These are phyloP conservation scores for Aspergillus aculeatus DNA, from an alignment of 2,329 filamentous ascomycete genomes.

Conservation along the genomic window DNA sequence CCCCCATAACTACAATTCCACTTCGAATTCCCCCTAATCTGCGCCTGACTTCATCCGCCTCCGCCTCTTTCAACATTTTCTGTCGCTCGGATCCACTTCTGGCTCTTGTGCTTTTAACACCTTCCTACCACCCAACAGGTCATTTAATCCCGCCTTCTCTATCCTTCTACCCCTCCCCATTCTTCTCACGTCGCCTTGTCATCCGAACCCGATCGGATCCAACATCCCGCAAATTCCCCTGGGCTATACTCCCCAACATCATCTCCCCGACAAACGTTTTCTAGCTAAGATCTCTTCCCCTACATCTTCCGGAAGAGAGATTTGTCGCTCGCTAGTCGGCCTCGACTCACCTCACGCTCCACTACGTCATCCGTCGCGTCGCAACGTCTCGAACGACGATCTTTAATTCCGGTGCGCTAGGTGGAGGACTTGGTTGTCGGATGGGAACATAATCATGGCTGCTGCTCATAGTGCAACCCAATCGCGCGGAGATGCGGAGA, in stretches of 20 bases:
- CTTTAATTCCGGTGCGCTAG: slow-evolving; percentile 8
- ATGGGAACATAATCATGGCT: slow-evolving; percentile 45
- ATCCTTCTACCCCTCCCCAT: slow-evolving; percentile 11
- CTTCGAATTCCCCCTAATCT: not conserved
- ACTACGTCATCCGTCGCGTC: not conserved
- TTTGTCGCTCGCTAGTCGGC: slow-evolving; percentile 8
- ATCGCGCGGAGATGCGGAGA: slow-evolving; percentile 54
- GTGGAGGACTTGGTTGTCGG: slow-evolving; percentile 24
- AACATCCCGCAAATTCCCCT: slow-evolving; percentile 38
- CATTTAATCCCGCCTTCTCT: slow-evolving; percentile 9
- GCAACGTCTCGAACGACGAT: slow-evolving; percentile 5
- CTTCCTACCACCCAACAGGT: slow-evolving; percentile 1
- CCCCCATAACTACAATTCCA: not conserved
- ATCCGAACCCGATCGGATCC: slow-evolving; percentile 25
- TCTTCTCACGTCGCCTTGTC: slow-evolving; percentile 3
- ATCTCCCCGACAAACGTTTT: slow-evolving; percentile 23
- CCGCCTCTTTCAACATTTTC: not conserved
- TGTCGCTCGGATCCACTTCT: slow-evolving; percentile 2
- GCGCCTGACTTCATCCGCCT: not conserved
- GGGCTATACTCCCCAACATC: slow-evolving; percentile 29
- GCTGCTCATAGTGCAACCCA: slow-evolving; percentile 49
- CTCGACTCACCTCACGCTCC: slow-evolving; percentile 8
- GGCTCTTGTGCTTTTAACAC: slow-evolving; percentile 7
- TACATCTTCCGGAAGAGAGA: slow-evolving; percentile 11
- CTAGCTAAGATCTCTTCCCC: slow-evolving; percentile 15